These are phyloP conservation scores for Fraxinus platypoda DNA, from an alignment of 305 asterid genomes.

Conservation along the genomic window DNA sequence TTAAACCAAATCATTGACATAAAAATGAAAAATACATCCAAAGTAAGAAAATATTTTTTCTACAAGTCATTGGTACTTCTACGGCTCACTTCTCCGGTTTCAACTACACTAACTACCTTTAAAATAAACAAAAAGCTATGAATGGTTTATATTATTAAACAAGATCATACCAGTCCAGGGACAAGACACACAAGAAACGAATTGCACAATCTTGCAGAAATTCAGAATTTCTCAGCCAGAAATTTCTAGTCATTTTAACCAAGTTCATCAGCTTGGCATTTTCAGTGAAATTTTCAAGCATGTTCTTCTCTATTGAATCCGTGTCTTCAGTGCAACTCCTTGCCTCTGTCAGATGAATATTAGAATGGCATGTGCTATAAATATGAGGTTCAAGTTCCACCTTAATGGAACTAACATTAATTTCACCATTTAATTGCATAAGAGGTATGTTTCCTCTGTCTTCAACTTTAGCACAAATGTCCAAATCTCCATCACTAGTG, in stretches of 20 bases:
- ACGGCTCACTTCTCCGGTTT: background rate
- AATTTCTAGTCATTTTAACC: constrained; percentile 76
- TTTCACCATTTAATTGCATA: constrained; percentile 49
- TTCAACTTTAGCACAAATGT: constrained; percentile 38
- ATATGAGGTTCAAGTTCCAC: constrained; percentile 52
- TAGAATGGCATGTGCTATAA: constrained; percentile 31
- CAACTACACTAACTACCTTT: constrained; percentile 13
- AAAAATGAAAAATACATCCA: background rate
- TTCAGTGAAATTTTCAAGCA: constrained; percentile 48
- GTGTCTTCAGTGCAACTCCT: constrained; percentile 42
- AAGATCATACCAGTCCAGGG: constrained; percentile 81
- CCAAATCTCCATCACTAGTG: constrained; percentile 39
- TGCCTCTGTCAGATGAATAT: constrained; percentile 28
- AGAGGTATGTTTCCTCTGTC: constrained; percentile 36
- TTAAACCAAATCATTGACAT: background rate
- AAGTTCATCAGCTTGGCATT: constrained; percentile 70
- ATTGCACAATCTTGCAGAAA: constrained; percentile 94
- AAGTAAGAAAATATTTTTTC: background rate
- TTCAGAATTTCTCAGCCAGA: constrained; percentile 86
- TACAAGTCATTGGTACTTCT: background rate
- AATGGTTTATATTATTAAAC: constrained; percentile 11
- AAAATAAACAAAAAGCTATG: background rate
- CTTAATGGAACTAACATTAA: constrained; percentile 40
- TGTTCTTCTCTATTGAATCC: constrained; percentile 46
- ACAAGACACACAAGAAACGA: constrained; percentile 87